Conservation (phyloP, 2,329 filamentous ascomycete species). For the Claviceps arundinis region DNA sequence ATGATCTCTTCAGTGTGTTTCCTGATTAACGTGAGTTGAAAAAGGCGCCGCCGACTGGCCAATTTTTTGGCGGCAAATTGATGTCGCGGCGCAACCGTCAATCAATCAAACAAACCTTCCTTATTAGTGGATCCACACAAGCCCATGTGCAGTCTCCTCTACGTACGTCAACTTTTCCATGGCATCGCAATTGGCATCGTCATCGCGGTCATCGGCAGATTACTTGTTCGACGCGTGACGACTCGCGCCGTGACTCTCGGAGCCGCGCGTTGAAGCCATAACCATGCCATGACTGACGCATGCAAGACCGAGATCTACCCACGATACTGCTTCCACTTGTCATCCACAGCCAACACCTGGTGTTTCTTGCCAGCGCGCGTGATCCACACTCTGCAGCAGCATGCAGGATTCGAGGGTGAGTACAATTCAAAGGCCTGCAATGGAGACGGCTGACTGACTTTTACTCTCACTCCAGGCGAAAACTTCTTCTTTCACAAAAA, state of each 20-base stretch:
- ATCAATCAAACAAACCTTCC: too few relatives aligned
- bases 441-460: not conserved
- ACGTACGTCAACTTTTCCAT: not conserved
- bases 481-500: constrained; percentile 55
- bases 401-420: constrained; percentile 40
- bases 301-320: constrained; percentile 34
- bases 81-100: too few relatives aligned
- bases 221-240: not conserved
- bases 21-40: too few relatives aligned
- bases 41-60: too few relatives aligned
- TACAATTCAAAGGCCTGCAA: not conserved
- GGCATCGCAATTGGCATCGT: not conserved
- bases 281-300: constrained; percentile 38
- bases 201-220: not conserved
- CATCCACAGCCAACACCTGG: constrained; percentile 47
- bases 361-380: constrained; percentile 41
- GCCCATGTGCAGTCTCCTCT: not conserved
- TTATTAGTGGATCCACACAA: not conserved
- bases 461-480: constrained; percentile 23
- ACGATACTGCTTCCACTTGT: constrained; percentile 49
- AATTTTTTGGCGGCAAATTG: too few relatives aligned
- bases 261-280: constrained; percentile 6
- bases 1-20: too few relatives aligned
- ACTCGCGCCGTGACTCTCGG: not conserved
- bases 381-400: constrained; percentile 32